Conservation (phyloP, 2,329 filamentous ascomycete genomes). For the Diaporthe capsici region DNA sequence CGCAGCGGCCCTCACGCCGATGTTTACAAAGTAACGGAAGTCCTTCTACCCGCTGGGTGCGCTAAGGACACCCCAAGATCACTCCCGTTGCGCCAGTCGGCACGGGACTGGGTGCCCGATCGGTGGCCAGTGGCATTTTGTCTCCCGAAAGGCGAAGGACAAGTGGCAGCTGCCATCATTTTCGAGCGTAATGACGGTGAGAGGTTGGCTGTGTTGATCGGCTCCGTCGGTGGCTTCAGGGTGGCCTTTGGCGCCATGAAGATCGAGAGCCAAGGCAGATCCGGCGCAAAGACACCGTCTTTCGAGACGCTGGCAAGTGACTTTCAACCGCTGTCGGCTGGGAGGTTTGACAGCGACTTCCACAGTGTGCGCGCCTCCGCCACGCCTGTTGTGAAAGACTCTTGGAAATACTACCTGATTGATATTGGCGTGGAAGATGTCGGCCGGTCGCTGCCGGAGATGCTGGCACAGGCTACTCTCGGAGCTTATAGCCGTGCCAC, state of each 20-base stretch:
- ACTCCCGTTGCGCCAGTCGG: conserved; percentile 15
- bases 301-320: conserved; percentile 8
- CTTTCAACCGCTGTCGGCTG: conserved; percentile 25
- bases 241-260: conserved; percentile 13
- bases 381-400: conserved; percentile 22
- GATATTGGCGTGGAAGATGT: conserved; percentile 40
- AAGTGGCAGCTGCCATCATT: conserved; percentile 13
- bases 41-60: not conserved
- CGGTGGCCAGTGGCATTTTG: conserved; percentile 25
- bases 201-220: conserved; percentile 29
- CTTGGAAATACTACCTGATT: conserved; percentile 41
- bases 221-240: conserved; percentile 23
- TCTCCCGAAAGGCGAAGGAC: conserved; percentile 17
- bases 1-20: conserved; percentile 39
- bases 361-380: conserved; percentile 39
- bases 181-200: conserved; percentile 30
- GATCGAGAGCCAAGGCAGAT: not conserved
- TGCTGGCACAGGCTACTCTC: conserved; percentile 24
- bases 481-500: conserved; percentile 21
- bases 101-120: conserved; percentile 20
- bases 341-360: conserved; percentile 40
- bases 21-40: conserved; percentile 13
- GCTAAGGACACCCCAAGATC: not conserved
- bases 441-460: not conserved
- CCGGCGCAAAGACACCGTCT: not conserved